Percentiles rank a stretch among this genome's conserved stretches.
Evolutionary conservation across 345 rosid genomes (phyloP).

Genomic region (Abelmoschus esculentus): DNA sequence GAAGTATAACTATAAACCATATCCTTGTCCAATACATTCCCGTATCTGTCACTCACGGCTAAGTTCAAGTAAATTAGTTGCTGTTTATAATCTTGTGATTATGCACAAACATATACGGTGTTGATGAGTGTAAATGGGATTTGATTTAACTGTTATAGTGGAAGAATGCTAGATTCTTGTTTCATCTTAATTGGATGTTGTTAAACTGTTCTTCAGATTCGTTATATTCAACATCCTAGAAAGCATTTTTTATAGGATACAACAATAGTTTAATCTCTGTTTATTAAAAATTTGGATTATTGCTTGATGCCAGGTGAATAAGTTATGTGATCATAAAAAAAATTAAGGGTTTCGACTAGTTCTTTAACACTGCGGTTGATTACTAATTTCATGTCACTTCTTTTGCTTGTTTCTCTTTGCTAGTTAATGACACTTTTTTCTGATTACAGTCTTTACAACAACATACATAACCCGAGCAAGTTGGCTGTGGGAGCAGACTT

Average conservation of each 20-base stretch:
- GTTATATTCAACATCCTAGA: neutral
- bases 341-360: no score
- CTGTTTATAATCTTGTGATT: neutral
- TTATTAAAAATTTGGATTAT: neutral
- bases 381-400: neutral
- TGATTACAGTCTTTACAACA: conserved; percentile 66
- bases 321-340: no score
- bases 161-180: neutral
- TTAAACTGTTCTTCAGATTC: neutral
- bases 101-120: neutral
- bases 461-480: conserved; percentile 65
- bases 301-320: neutral
- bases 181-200: neutral
- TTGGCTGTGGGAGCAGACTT: conserved; percentile 56
- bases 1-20: no score
- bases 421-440: neutral
- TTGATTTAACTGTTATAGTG: neutral
- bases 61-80: neutral
- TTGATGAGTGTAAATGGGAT: neutral
- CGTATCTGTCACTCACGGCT: no score
- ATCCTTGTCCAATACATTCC: no score
- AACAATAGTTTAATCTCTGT: neutral
- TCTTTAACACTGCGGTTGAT: neutral
- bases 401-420: neutral
- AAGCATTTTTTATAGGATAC: neutral